A percentile compares a stretch with the other conserved stretches of the same genome.
Conservation (phyloP, 441 rosid species). For the Erodium trifolium region DNA sequence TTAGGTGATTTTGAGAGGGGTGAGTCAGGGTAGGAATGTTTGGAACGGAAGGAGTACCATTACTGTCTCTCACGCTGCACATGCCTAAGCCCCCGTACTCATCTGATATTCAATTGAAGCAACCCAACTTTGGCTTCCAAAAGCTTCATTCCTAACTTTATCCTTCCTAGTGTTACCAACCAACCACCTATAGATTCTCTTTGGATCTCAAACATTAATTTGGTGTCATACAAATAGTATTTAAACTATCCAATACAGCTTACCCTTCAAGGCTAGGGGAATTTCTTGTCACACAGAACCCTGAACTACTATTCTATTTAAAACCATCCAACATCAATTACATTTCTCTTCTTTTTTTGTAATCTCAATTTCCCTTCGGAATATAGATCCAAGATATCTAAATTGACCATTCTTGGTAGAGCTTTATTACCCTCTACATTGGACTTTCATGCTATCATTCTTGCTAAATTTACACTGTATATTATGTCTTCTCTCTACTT, state of each 20-base stretch:
- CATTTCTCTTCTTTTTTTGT: neutral
- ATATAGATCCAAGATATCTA: neutral
- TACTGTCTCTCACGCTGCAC: neutral
- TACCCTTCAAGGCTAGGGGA: neutral
- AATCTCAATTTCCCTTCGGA: neutral
- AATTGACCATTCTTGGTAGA: neutral
- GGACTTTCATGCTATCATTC: neutral
- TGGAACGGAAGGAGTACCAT: neutral
- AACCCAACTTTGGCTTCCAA: neutral
- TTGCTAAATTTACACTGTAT: neutral
- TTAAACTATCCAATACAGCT: neutral
- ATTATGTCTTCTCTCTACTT: neutral
- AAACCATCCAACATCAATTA: neutral
- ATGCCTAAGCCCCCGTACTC: neutral
- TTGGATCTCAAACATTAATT: neutral
- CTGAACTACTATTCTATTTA: neutral
- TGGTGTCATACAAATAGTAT: neutral
- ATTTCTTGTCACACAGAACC: neutral
- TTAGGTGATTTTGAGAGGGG: neutral
- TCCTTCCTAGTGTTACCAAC: neutral
- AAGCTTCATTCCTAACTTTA: neutral
- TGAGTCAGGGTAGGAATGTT: neutral
- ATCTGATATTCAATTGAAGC: neutral
- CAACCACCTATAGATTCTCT: neutral
- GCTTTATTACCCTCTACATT: neutral